Conservation (phyloP, 331 rosid species). For the Stylosanthes scabra region DNA sequence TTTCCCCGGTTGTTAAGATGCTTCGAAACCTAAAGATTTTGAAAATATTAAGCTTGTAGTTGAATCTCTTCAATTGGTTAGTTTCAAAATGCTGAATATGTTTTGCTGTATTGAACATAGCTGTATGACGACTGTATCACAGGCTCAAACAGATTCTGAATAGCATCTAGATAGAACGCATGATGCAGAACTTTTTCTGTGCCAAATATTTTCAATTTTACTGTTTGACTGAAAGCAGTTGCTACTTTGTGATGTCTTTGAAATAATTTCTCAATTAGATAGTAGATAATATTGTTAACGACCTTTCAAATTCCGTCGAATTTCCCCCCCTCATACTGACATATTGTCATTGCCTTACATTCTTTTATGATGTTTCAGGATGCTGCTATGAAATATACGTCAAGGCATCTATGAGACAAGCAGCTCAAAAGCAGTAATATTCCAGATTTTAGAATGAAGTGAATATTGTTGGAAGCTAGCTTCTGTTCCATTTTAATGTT, state of each 20-base stretch:
- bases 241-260: neutral
- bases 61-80: slow-evolving; percentile 1
- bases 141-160: neutral
- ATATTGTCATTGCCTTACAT: slow-evolving; percentile 30
- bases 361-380: slow-evolving; percentile 54
- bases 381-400: slow-evolving; percentile 86
- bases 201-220: neutral
- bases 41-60: neutral
- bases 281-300: neutral
- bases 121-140: neutral
- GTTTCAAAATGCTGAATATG: neutral
- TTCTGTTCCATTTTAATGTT: slow-evolving; percentile 17
- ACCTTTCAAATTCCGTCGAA: neutral
- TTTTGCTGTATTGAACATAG: slow-evolving; percentile 4
- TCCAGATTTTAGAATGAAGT: slow-evolving; percentile 32
- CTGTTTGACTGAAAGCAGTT: slow-evolving; percentile 1
- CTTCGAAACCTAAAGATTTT: neutral
- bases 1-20: too few relatives aligned
- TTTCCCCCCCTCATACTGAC: neutral
- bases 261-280: slow-evolving; percentile 3
- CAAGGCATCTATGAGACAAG: slow-evolving; percentile 62
- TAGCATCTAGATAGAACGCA: slow-evolving; percentile 7
- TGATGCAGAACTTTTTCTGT: slow-evolving; percentile 5
- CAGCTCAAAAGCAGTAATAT: slow-evolving; percentile 50
- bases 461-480: slow-evolving; percentile 24